These are phyloP conservation scores for Phytophthora syringae DNA, from an alignment of 352 stramenopile genomes.

Conservation along the genomic window DNA sequence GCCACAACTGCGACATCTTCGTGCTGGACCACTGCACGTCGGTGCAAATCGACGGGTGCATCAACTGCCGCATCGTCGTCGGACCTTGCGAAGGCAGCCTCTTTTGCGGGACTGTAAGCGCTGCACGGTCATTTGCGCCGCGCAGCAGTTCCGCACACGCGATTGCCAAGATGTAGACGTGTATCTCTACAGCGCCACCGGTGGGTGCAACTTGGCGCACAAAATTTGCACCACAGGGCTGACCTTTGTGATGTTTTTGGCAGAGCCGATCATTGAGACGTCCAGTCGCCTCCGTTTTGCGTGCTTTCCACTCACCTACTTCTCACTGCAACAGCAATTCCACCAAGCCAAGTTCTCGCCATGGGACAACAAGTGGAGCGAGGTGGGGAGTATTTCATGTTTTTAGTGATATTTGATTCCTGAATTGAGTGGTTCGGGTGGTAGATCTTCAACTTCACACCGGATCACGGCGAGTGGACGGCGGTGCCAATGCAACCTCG, in stretches of 20 bases:
- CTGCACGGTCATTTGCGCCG: constrained; percentile 68
- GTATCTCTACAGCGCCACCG: constrained; percentile 69
- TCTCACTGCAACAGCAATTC: constrained; percentile 75
- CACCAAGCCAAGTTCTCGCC: constrained; percentile 70
- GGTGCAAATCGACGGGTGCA: constrained; percentile 79
- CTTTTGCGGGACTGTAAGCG: constrained; percentile 73
- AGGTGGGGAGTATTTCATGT: constrained; percentile 39
- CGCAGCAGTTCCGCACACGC: constrained; percentile 77
- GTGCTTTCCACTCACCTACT: constrained; percentile 72
- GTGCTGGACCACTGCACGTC: constrained; percentile 78
- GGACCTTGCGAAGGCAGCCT: constrained; percentile 73
- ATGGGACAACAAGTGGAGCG: constrained; percentile 87
- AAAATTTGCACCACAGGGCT: too few relatives aligned
- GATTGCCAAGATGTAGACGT: constrained; percentile 71
- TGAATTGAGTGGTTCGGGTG: constrained; percentile 1
- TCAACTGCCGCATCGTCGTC: constrained; percentile 74
- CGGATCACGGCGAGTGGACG: constrained; percentile 61
- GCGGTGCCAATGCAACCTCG: constrained; percentile 33
- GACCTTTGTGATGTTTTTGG: neutral
- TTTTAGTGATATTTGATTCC: neutral
- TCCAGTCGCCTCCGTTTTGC: constrained; percentile 65
- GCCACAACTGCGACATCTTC: constrained; percentile 77
- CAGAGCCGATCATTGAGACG: constrained; percentile 78
- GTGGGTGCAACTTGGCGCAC: too few relatives aligned
- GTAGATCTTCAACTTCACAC: constrained; percentile 79